A percentile compares a stretch with the other conserved stretches of the same genome.
These are phyloP conservation scores for Antitrichia curtipendula DNA, from an alignment of 225 moss, liverwort and hornwort genomes.

Conservation along the genomic window DNA sequence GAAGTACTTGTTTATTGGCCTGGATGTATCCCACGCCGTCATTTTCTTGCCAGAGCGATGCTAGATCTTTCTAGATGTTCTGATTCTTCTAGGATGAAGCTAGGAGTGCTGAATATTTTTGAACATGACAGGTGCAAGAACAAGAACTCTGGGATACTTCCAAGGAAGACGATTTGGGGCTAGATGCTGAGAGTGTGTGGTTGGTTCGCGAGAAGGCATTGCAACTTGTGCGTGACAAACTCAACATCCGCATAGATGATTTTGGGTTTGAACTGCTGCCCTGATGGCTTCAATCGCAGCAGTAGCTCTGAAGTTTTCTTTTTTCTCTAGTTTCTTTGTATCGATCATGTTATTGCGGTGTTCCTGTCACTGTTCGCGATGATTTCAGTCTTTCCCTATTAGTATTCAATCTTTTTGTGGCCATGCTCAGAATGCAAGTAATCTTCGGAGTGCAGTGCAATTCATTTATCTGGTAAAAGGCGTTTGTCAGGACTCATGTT, in stretches of 20 bases:
- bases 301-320: neutral
- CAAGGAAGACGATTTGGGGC: slow-evolving; percentile 23
- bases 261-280: slow-evolving; percentile 50
- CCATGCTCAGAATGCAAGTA: neutral
- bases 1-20: neutral
- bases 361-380: neutral
- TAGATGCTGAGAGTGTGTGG: slow-evolving; percentile 35
- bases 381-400: neutral
- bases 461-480: neutral
- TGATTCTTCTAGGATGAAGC: neutral
- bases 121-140: slow-evolving; percentile 29
- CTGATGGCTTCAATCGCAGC: slow-evolving; percentile 10
- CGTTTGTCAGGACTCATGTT: neutral
- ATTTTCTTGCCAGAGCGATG: neutral
- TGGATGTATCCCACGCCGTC: neutral
- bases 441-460: neutral
- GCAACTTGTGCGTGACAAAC: slow-evolving; percentile 54
- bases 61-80: neutral
- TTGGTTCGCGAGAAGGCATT: slow-evolving; percentile 51
- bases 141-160: slow-evolving; percentile 28
- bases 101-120: neutral
- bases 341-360: neutral
- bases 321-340: neutral
- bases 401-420: neutral
- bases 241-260: slow-evolving; percentile 46